Evolutionary conservation across 345 rosid genomes (phyloP), one percentile per base, ranked within the genome.

Genomic region (Atalantia buxifolia): DNA sequence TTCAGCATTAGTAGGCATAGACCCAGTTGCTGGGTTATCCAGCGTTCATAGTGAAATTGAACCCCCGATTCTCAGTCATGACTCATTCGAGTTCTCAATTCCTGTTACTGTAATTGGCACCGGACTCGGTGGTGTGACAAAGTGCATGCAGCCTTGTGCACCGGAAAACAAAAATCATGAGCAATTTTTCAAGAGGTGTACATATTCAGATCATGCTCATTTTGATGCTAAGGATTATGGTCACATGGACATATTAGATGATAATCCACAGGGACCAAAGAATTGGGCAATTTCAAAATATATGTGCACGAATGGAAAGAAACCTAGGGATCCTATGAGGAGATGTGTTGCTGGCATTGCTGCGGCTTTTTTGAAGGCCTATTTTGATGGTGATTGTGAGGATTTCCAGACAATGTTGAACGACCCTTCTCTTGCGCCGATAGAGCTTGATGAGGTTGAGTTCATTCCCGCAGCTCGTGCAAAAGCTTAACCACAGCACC

Each of bases 201-300:
- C 33, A 60, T 80, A 82, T 8, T 85, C 88, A 0, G 53, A 48
- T 10, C 60, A 74, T 7, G 76, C 77, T 21, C 87, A 81, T 74
- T 86, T 86, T 61, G 88, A 71, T 4, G 53, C 84, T 7, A 38
- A 66, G 12, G 62, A 85, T 1, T 88, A 86, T 33, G 88, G 89
- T 5, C 89, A 88, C 75, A 74, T 85, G 88, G 89, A 86, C 56
- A 22, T 88, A 69, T 74, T 86, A 14, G 75, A 86, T 42, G 87
- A 88, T 28, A 36, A 56, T 50, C 65, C 74, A 1, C 6, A 19
- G 7, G 83, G 77, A 5, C 0, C 62, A 2, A 9, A 22, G 0
- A 40, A 57, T 22, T 79, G 82, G 30, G 2, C 22, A 24, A 0
- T 76, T 1, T 36, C 86, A 0, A 21, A n/a, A 24, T 24, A n/a